Conservation (phyloP, 805 yeast genomes). For the Pichia gijzeniarum region DNA sequence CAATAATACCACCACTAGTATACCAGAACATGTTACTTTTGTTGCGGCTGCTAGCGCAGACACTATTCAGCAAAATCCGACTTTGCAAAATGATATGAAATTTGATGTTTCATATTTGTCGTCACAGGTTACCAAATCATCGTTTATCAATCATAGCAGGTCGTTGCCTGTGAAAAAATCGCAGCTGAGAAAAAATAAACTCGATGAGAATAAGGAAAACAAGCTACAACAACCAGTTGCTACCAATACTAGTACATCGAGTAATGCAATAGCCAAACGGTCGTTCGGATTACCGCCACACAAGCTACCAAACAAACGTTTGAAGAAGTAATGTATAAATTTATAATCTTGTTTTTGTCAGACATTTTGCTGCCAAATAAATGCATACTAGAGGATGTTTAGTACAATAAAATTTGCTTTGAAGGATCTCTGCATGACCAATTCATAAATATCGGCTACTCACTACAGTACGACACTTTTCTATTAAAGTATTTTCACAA, state of each 20-base stretch:
- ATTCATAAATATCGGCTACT: no score
- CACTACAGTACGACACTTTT: no score
- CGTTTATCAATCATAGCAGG: conserved; percentile 51
- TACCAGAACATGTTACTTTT: conserved; percentile 34
- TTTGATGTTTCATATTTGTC: conserved; percentile 54
- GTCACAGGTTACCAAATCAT: conserved; percentile 48
- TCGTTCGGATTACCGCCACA: conserved; percentile 23
- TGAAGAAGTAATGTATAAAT: conserved; percentile 13
- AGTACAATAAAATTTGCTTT: no score
- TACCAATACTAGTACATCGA: neutral
- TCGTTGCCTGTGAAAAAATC: conserved; percentile 56
- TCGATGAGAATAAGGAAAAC: conserved; percentile 9
- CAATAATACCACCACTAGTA: conserved; percentile 13
- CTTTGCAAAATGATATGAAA: conserved; percentile 34
- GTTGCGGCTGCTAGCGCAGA: conserved; percentile 64
- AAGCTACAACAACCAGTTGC: neutral
- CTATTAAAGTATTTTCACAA: no score
- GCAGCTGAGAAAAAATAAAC: conserved; percentile 7
- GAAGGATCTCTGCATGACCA: no score
- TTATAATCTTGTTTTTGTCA: neutral
- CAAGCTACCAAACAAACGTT: conserved; percentile 18
- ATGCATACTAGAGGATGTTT: no score
- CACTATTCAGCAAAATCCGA: conserved; percentile 40
- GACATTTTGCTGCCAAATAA: no score
- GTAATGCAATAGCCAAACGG: conserved; percentile 15